Base-by-base conservation (phyloP, 495 filamentous ascomycete genomes). In the Aspergillus bridgeri region DNA sequence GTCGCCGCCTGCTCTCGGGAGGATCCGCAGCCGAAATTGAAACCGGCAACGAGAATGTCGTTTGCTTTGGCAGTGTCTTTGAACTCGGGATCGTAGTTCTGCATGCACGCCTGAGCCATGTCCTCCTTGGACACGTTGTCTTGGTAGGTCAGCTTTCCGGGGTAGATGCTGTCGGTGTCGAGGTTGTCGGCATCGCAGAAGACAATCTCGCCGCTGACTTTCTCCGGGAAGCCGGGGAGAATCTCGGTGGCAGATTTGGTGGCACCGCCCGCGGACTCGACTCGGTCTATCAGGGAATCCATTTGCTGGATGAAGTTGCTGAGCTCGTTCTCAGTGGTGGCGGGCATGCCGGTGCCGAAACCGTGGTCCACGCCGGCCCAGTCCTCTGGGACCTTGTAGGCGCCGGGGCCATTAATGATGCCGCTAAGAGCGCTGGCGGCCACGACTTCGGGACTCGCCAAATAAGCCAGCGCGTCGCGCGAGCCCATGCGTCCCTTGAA, bases 401-500 rank as follows among this genome's bases (percentile, higher is more conserved):
- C 86, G 29, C 90, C 92, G 8, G 93, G 89, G 2, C 92, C 89
- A 3, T 81, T 75, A 48, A 97, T 91, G 60, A 81, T 83, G 21
- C 92, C 92, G 42, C 79, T 76, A 38, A 96, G 71, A 6, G 92
- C 92, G 60, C 88, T 91, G 0, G 93, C 92, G 17, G 93, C 93
- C 3, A 98, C 93, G 13, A 96, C 88, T 60, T 96, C 92, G 5
- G 94, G 93, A 58, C 86, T 91, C 8, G 86, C 89, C 3, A 98
- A 85, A 68, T 98, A 98, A 0, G 92, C 91, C 60, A 90, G 88
- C 0, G 91, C 90, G 5, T 91, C 85, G 7, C 79, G 85, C 6
- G 80, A 85, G 4, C 93, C 92, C 92, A 96, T 96, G 20, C 93
- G 84, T 0, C 91, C 92, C 73, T 94, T 92, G 79, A 96, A 96